phyloP scores from a whole-genome alignment of 495 filamentous ascomycete species.

The Lasiosphaeria hispida region DNA sequence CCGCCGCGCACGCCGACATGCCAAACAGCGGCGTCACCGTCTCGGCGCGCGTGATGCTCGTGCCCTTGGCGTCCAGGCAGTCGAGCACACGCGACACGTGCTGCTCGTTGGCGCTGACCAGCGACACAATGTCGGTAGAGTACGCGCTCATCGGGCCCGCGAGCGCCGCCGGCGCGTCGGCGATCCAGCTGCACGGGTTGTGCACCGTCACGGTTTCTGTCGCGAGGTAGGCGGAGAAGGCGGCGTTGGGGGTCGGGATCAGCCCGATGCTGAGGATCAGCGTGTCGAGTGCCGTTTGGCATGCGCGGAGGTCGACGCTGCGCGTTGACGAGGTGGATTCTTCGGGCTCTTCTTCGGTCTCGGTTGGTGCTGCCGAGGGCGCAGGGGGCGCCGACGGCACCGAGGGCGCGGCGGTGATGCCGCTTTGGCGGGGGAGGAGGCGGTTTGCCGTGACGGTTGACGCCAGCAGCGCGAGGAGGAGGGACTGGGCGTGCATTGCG shows the following conservation, averaged over 20 bases:
- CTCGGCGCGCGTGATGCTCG: neutral
- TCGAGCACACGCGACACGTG: neutral
- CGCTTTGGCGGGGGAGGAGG: too few species aligned
- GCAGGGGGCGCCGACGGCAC: too few species aligned
- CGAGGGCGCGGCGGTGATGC: too few species aligned
- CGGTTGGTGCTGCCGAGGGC: too few species aligned
- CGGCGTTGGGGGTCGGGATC: slow-evolving; percentile 9
- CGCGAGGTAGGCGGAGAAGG: neutral
- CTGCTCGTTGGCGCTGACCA: neutral
- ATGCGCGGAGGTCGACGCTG: neutral
- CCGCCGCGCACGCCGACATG: neutral
- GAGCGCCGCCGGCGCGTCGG: neutral
- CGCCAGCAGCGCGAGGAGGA: too few species aligned
- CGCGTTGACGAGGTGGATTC: too few species aligned
- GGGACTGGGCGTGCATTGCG: too few species aligned
- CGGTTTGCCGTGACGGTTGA: too few species aligned
- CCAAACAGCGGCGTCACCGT: slow-evolving; percentile 2
- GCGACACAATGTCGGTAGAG: neutral
- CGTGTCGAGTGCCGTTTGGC: slow-evolving; percentile 1
- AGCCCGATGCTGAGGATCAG: neutral
- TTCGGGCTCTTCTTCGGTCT: too few species aligned
- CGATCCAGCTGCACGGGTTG: slow-evolving; percentile 1
- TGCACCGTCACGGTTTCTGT: neutral
- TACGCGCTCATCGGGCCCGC: neutral
- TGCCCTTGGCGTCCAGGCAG: neutral